phyloP scores from a whole-genome alignment of 2,329 filamentous ascomycete genomes.

The Paracorniculantispora psalliotae region DNA sequence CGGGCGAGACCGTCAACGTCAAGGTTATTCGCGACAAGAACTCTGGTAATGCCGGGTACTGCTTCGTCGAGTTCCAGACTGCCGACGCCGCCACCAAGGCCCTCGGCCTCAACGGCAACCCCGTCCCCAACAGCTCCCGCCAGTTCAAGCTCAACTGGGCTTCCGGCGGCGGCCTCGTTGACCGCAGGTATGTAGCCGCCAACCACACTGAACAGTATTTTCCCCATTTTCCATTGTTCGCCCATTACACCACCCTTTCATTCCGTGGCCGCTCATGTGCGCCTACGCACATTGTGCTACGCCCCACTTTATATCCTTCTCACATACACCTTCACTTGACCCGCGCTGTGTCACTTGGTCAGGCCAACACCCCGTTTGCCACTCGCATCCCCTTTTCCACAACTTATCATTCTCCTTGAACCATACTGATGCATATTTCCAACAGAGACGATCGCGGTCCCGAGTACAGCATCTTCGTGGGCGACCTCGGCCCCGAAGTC shows the following conservation, averaged over 20 bases:
- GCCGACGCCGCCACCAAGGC: conserved; percentile 87
- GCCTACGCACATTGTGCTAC: neutral
- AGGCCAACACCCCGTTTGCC: neutral
- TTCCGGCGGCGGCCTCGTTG: conserved; percentile 88
- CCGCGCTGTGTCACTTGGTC: neutral
- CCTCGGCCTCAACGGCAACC: conserved; percentile 77
- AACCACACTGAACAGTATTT: neutral
- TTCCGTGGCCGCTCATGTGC: neutral
- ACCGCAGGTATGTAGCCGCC: conserved; percentile 75
- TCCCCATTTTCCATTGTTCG: neutral
- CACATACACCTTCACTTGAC: conserved; percentile 4
- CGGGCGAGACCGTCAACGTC: conserved; percentile 92
- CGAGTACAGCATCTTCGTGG: conserved; percentile 96
- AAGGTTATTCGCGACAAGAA: conserved; percentile 99
- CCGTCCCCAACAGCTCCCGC: conserved; percentile 89
- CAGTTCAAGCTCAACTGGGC: conserved; percentile 99
- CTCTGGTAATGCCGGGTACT: conserved; percentile 97
- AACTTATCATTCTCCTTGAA: neutral
- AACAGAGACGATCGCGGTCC: conserved; percentile 86
- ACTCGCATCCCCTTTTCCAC: neutral
- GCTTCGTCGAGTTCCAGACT: conserved; percentile 88
- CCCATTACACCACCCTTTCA: neutral
- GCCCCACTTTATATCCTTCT: conserved; percentile 11
- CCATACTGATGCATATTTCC: conserved; percentile 6
- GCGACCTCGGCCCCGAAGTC: conserved; percentile 94